phyloP scores from a whole-genome alignment of 805 yeast genomes.

The Saccharomycodes ludwigii region DNA sequence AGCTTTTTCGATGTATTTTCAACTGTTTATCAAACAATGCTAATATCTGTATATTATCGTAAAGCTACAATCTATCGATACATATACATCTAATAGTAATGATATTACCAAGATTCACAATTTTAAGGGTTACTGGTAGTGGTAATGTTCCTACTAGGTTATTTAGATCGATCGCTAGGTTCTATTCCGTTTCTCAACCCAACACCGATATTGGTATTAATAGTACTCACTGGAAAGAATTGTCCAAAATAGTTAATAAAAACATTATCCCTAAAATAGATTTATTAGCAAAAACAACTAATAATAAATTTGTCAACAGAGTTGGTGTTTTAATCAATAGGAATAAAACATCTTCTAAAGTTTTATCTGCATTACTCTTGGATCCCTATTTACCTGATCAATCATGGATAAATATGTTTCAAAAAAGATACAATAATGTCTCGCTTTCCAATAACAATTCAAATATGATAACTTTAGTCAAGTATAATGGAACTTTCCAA shows the following conservation, averaged over 20 bases:
- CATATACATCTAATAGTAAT: no score
- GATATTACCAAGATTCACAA: no score
- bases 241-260: conserved; percentile 15
- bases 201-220: no score
- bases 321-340: conserved; percentile 12
- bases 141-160: no score
- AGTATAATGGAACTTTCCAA: conserved; percentile 14
- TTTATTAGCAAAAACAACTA: conserved; percentile 9
- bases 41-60: no score
- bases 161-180: no score
- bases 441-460: background rate
- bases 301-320: conserved; percentile 11
- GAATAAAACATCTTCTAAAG: conserved; percentile 8
- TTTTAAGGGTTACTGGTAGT: no score
- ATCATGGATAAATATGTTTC: conserved; percentile 17
- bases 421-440: conserved; percentile 7
- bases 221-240: conserved; percentile 7
- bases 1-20: no score
- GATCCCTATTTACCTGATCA: conserved; percentile 24
- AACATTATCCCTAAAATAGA: conserved; percentile 13
- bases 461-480: conserved; percentile 7
- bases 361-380: conserved; percentile 19
- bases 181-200: no score
- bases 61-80: no score
- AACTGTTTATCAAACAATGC: no score